Evolutionary conservation across 73 alveolate genomes (phyloP), one percentile per base, ranked within the genome.

Genomic region (Paramecium sexaurelia): DNA sequence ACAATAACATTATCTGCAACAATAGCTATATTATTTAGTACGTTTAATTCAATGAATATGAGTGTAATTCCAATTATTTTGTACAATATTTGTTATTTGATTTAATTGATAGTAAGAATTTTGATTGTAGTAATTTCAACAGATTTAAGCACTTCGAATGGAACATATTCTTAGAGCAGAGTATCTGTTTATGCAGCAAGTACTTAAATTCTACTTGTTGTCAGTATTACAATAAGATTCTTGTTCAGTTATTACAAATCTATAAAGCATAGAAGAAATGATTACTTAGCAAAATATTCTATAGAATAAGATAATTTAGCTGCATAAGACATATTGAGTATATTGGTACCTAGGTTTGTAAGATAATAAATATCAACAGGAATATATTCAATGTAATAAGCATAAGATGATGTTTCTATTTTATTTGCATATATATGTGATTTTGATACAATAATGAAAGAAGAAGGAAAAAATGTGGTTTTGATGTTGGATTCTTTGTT

Each of bases 341-440:
- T 88, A 4, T 71, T 88, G 22, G 94, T 88, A 17, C 94, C 94
- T 37, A 39, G 73, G 71, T 88, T 88, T 66, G 94, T 88, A 6
- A 36, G 83, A 88, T 17, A 88, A 43, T 45, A 66, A 13, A 55
- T 88, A 1, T 36, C 55, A 2, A 68, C 91, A 41, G 94, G 94
- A 0, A 69, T 43, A 9, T 88, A 43, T 43, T 75, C 85, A 7
- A 88, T 88, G 94, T 55, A 75, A 68, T 56, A 88, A n/a, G 94
- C 85, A 7, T 69, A 88, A 27, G 90, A 88, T 88, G 94, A 88
- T 68, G 94, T 88, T 39, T 75, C 94, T 24, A 88, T 88, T 22
- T 66, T 88, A 17, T 88, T 88, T 69, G 73, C 84, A 43, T 75
- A 88, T 47, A 82, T 88, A 9, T 88, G 94, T 68, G 94, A 88